Conservation (phyloP, 306 rosid species). For the Citrullus mucosospermus region DNA sequence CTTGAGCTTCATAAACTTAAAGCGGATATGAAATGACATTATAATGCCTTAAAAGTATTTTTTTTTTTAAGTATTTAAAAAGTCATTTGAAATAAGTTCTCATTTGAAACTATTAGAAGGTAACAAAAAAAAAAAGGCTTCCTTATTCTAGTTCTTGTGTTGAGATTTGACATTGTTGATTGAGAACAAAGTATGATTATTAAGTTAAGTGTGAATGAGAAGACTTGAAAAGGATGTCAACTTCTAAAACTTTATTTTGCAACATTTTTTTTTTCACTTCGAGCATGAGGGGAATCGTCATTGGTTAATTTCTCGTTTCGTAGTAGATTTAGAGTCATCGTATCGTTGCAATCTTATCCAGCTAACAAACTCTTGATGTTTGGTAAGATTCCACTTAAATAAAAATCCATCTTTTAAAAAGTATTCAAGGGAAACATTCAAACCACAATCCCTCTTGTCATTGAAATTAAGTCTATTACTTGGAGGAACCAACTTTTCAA, state of each 20-base stretch:
- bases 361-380: neutral
- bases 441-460: neutral
- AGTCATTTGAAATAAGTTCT: neutral
- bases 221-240: neutral
- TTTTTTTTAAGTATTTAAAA: too few species aligned
- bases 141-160: neutral
- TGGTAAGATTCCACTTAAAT: neutral
- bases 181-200: neutral
- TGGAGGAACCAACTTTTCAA: neutral
- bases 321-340: neutral
- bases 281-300: neutral
- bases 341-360: neutral
- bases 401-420: neutral
- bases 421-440: neutral
- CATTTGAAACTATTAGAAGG: neutral
- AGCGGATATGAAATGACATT: too few species aligned
- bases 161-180: neutral
- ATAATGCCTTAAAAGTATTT: too few species aligned
- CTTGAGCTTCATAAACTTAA: neutral
- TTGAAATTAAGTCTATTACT: neutral
- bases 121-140: neutral
- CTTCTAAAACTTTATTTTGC: neutral
- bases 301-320: neutral
- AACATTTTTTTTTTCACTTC: neutral
- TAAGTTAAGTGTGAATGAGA: constrained; percentile 1